Conservation (phyloP, 2,329 filamentous ascomycete species). For the Calonectria pseudoturangicola region DNA sequence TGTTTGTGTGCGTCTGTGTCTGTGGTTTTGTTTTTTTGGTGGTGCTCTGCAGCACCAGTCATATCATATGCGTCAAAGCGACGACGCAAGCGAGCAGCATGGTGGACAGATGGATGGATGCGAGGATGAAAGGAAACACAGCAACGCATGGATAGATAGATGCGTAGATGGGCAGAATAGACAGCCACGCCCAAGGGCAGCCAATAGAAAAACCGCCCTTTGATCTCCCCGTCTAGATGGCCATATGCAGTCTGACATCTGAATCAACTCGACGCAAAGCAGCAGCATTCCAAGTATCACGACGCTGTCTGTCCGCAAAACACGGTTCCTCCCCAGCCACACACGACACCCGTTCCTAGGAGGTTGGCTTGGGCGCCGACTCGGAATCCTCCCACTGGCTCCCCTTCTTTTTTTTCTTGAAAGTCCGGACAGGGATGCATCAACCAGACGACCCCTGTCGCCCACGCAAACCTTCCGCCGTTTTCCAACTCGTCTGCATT, state of each 20-base stretch:
- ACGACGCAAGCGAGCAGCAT: background rate
- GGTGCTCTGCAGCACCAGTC: slow-evolving; percentile 7
- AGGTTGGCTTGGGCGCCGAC: background rate
- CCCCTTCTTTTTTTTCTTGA: background rate
- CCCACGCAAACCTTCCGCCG: slow-evolving; percentile 20
- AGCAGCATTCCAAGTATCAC: slow-evolving; percentile 4
- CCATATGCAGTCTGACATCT: background rate
- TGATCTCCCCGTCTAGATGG: no score
- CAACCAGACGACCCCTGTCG: background rate
- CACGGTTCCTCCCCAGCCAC: slow-evolving; percentile 2
- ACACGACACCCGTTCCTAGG: slow-evolving; percentile 1
- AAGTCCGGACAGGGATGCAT: slow-evolving; percentile 3
- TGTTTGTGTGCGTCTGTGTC: background rate
- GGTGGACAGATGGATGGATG: background rate
- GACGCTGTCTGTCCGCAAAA: background rate
- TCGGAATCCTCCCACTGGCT: slow-evolving; percentile 30
- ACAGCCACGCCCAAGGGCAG: background rate
- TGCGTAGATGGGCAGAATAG: background rate
- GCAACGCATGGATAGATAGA: background rate
- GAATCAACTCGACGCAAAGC: slow-evolving; percentile 1
- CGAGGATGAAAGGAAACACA: background rate
- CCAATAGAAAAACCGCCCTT: no score
- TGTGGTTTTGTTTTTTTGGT: background rate
- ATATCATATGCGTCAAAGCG: slow-evolving; percentile 18
- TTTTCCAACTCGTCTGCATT: slow-evolving; percentile 31